phyloP scores from a whole-genome alignment of 768 basidiomycete species.

The Lactarius hatsudake region DNA sequence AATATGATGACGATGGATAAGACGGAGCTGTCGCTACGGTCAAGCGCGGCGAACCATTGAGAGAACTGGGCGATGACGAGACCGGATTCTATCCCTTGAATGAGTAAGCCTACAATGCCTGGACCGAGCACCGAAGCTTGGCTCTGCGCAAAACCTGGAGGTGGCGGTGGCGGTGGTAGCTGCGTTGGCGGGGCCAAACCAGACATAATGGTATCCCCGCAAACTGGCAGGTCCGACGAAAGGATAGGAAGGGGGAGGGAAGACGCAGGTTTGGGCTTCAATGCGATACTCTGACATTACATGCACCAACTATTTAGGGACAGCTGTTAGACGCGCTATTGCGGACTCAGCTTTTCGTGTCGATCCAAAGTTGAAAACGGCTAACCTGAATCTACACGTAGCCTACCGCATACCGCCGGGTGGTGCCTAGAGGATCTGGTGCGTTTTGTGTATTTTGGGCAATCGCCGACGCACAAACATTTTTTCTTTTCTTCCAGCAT shows the following conservation, averaged over 20 bases:
- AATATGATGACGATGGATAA: background rate
- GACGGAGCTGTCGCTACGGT: background rate
- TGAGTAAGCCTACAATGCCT: constrained; percentile 5
- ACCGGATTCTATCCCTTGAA: constrained; percentile 9
- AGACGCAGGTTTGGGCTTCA: background rate
- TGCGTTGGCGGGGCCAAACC: background rate
- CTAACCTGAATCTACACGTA: background rate
- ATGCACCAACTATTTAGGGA: background rate
- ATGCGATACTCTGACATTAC: background rate
- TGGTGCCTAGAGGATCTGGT: background rate
- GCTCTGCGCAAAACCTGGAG: background rate
- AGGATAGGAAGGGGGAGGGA: background rate
- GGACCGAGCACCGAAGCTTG: constrained; percentile 1
- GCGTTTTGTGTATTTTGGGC: background rate
- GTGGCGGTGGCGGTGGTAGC: background rate
- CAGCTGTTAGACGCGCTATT: background rate
- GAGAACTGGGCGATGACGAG: constrained; percentile 13
- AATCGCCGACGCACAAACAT: background rate
- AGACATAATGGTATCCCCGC: constrained; percentile 4
- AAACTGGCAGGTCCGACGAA: background rate
- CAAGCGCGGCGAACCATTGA: constrained; percentile 4
- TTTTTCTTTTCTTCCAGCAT: too few species aligned
- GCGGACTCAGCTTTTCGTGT: background rate
- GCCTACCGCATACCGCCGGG: background rate
- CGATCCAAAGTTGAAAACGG: background rate